Conservation (phyloP, 169 alveolate species). For the Babesia bigemina region DNA sequence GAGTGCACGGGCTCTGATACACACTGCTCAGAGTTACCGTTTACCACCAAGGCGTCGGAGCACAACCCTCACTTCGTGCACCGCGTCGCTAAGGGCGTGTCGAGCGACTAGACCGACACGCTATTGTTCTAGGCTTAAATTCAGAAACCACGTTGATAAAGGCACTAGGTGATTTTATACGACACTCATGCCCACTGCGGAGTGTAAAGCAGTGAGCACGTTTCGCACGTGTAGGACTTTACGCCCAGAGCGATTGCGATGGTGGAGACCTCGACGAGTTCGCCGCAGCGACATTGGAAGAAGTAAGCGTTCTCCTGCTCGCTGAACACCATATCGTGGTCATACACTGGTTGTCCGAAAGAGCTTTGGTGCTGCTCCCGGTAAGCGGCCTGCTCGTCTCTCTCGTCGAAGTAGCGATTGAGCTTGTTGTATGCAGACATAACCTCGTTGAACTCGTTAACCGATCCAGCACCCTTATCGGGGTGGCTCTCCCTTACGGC, state of each 20-base stretch:
- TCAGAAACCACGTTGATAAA: background rate
- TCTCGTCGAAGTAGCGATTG: slow-evolving; percentile 19
- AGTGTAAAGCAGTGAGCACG: slow-evolving; percentile 41
- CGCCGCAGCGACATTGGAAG: slow-evolving; percentile 61
- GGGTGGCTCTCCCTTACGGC: slow-evolving; percentile 19
- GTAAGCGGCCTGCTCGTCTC: background rate
- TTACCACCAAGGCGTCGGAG: slow-evolving; percentile 29
- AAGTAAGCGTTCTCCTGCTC: slow-evolving; percentile 24
- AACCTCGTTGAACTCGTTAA: slow-evolving; percentile 11
- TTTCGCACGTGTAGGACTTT: slow-evolving; percentile 27
- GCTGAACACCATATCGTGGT: slow-evolving; percentile 11
- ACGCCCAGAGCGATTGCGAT: slow-evolving; percentile 48
- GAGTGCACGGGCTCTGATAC: slow-evolving; percentile 28
- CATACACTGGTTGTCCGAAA: slow-evolving; percentile 6
- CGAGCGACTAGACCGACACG: background rate
- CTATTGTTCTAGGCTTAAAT: background rate
- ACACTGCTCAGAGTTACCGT: slow-evolving; percentile 20
- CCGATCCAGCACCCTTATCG: slow-evolving; percentile 25
- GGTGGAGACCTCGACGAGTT: slow-evolving; percentile 22
- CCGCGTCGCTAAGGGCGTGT: slow-evolving; percentile 4
- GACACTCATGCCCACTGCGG: background rate
- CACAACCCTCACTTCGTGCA: slow-evolving; percentile 45
- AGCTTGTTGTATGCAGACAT: slow-evolving; percentile 22
- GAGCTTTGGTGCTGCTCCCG: background rate
- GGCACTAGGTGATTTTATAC: background rate